Conservation (phyloP, 2,329 filamentous ascomycete species). For the Diaporthe eres region DNA sequence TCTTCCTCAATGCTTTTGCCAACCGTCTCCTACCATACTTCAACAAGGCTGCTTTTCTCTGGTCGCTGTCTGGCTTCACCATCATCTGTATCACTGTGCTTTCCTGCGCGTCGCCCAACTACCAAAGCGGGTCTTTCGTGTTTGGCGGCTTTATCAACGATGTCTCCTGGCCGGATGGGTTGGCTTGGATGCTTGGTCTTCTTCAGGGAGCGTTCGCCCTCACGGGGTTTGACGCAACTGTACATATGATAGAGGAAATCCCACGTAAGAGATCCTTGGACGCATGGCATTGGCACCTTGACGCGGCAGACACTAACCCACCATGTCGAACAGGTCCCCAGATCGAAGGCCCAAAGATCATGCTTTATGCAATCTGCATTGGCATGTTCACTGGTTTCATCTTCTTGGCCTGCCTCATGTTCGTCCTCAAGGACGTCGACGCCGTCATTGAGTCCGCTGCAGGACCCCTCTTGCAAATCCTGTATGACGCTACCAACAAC, state of each 20-base stretch:
- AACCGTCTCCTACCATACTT: constrained; percentile 74
- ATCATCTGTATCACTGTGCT: constrained; percentile 80
- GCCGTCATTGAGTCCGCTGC: constrained; percentile 58
- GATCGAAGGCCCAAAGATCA: constrained; percentile 74
- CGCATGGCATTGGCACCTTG: neutral
- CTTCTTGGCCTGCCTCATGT: constrained; percentile 69
- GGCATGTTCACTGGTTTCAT: constrained; percentile 71
- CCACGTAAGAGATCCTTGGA: constrained; percentile 49
- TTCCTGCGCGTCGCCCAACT: constrained; percentile 75
- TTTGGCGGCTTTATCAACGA: constrained; percentile 78
- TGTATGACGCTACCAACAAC: constrained; percentile 73
- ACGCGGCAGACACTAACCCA: neutral
- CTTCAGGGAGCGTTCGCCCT: constrained; percentile 66
- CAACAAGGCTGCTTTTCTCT: constrained; percentile 78
- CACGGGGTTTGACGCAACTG: constrained; percentile 67
- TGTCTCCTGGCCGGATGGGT: constrained; percentile 78
- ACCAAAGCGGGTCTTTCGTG: constrained; percentile 74
- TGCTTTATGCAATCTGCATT: constrained; percentile 75
- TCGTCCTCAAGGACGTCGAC: constrained; percentile 72
- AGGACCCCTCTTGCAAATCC: constrained; percentile 53
- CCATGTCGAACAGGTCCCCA: constrained; percentile 55
- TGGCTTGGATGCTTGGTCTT: constrained; percentile 70
- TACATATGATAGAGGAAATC: constrained; percentile 70
- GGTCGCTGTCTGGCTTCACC: constrained; percentile 78
- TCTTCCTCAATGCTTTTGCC: constrained; percentile 76